These are phyloP conservation scores for Dictyostelium purpureum DNA, from an alignment of 78 protist genomes.

Conservation along the genomic window DNA sequence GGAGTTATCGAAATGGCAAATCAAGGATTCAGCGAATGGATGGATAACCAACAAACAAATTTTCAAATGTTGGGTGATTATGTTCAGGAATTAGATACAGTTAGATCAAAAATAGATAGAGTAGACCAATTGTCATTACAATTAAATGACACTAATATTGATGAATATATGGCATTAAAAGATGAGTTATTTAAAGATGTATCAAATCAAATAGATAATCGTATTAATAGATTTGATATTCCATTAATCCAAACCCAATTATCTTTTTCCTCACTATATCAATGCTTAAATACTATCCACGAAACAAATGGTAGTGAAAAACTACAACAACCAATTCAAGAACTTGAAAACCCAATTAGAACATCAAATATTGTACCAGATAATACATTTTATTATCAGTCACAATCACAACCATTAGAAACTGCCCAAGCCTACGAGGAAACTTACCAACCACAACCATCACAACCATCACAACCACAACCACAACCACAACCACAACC, in stretches of 20 bases:
- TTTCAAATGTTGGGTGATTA: conserved; percentile 2
- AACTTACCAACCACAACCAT: background rate
- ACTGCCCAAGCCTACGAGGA: background rate
- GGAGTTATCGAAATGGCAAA: background rate
- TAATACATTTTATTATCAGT: background rate
- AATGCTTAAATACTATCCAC: conserved; percentile 17
- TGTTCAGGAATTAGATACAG: background rate
- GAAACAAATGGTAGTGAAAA: background rate
- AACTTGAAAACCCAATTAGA: background rate
- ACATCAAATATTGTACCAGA: background rate
- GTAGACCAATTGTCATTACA: conserved; percentile 2
- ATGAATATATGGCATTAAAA: conserved; percentile 4
- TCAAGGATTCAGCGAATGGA: conserved; percentile 7
- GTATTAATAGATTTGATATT: background rate
- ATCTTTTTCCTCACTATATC: background rate
- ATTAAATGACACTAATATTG: background rate
- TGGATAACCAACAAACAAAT: background rate
- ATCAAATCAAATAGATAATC: background rate
- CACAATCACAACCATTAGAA: background rate
- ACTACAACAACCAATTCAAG: conserved; percentile 28
- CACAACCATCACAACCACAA: background rate
- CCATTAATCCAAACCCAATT: conserved; percentile 14
- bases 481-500: background rate
- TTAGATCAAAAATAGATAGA: background rate
- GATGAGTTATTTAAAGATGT: background rate